Percentiles rank a stretch among this genome's conserved stretches.
Evolutionary conservation across 192 early-diverging fungal genomes (phyloP).

Genomic region (Umbelopsis sp.): DNA sequence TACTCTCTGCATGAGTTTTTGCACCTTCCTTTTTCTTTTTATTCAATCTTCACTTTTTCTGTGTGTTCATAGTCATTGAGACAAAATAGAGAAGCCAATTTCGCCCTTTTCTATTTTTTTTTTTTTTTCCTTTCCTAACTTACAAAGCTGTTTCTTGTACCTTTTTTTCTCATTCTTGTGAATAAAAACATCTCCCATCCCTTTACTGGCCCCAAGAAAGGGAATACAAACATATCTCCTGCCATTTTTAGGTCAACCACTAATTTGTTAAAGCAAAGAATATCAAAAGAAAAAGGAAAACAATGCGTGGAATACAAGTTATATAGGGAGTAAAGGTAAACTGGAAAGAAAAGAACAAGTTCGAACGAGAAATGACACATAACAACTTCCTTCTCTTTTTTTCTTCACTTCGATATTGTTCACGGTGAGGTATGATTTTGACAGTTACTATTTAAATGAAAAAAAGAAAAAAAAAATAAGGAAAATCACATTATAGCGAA

Average conservation of each 20-base stretch:
- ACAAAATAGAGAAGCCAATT: background rate
- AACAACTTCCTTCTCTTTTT: background rate
- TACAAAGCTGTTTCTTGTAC: constrained; percentile 26
- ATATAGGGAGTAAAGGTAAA: background rate
- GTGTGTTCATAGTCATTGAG: constrained; percentile 20
- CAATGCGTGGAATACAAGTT: constrained; percentile 15
- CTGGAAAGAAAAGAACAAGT: background rate
- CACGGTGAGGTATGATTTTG: background rate
- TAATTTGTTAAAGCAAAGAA: constrained; percentile 4
- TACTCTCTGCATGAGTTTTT: constrained; percentile 10
- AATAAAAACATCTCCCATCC: background rate
- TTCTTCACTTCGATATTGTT: background rate
- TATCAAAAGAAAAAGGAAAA: background rate
- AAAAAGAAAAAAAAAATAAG: too few species aligned
- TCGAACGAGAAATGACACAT: background rate
- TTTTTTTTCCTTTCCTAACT: constrained; percentile 21
- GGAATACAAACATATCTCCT: background rate
- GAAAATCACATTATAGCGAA: background rate
- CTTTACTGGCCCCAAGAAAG: constrained; percentile 10
- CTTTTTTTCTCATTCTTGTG: constrained; percentile 26
- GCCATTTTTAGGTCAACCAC: background rate
- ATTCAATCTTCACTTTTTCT: constrained; percentile 3
- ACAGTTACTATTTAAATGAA: too few species aligned
- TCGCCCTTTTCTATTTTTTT: constrained; percentile 26
- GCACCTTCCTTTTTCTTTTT: constrained; percentile 6